These are phyloP conservation scores for Huntiella bhutanensis DNA, from an alignment of 2,329 filamentous ascomycete species.

Conservation along the genomic window DNA sequence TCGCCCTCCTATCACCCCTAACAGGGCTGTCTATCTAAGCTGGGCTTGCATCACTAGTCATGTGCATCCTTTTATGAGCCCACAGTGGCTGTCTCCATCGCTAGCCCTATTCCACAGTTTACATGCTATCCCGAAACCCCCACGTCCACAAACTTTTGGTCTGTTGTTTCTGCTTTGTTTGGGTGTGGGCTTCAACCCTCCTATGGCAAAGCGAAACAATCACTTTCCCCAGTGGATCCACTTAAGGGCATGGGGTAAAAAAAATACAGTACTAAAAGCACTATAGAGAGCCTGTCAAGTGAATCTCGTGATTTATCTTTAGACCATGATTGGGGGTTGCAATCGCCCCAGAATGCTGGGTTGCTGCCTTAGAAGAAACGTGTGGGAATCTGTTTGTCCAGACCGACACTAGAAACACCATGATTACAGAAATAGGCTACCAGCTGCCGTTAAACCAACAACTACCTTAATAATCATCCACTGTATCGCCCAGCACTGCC, in stretches of 20 bases:
- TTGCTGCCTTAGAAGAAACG: too few relatives aligned
- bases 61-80: too few relatives aligned
- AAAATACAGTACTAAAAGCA: background rate
- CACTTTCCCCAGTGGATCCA: background rate
- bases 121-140: background rate
- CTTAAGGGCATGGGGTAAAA: background rate
- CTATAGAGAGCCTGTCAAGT: too few relatives aligned
- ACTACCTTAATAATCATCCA: too few relatives aligned
- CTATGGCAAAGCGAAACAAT: background rate
- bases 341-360: too few relatives aligned
- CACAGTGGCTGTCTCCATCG: background rate
- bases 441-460: too few relatives aligned
- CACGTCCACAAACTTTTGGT: background rate
- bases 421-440: background rate
- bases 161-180: background rate
- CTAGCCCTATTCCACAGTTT: background rate
- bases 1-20: too few relatives aligned
- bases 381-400: background rate
- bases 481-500: too few relatives aligned
- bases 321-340: too few relatives aligned
- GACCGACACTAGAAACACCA: background rate
- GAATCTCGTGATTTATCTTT: too few relatives aligned
- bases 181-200: slow-evolving; percentile 1
- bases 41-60: too few relatives aligned
- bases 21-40: too few relatives aligned